These are phyloP conservation scores for Fusarium pseudocircinatum DNA, from an alignment of 2,329 filamentous ascomycete species.

Conservation along the genomic window DNA sequence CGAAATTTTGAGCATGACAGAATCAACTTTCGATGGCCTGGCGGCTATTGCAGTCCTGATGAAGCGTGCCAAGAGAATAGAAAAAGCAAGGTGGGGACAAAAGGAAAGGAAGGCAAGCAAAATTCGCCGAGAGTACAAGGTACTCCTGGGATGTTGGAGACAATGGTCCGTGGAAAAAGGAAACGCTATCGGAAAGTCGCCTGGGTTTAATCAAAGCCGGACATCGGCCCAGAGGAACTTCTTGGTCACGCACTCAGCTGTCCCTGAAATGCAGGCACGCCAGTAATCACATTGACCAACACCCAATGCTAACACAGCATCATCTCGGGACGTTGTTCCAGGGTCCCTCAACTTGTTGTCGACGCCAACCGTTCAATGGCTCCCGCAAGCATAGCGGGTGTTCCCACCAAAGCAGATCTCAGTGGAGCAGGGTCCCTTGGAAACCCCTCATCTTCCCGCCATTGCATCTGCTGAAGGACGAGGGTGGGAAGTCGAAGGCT, in stretches of 20 bases:
- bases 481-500: conserved; percentile 41
- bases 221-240: conserved; percentile 13
- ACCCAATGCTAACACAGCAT: conserved; percentile 1
- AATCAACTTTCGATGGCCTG: neutral
- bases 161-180: conserved; percentile 25
- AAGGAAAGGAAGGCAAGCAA: conserved; percentile 12
- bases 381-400: conserved; percentile 41
- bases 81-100: conserved; percentile 23
- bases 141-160: conserved; percentile 18
- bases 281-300: conserved; percentile 6
- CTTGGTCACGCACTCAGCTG: conserved; percentile 8
- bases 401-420: conserved; percentile 43
- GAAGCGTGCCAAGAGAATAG: conserved; percentile 21
- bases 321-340: conserved; percentile 11
- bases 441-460: conserved; percentile 44
- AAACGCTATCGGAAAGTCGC: conserved; percentile 21
- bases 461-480: conserved; percentile 41
- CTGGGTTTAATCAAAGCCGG: conserved; percentile 21
- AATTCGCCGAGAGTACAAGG: conserved; percentile 33
- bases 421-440: conserved; percentile 41
- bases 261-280: conserved; percentile 29
- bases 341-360: conserved; percentile 35
- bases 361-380: conserved; percentile 42
- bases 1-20: neutral
- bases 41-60: conserved; percentile 11